Evolutionary conservation across 495 filamentous ascomycete genomes (phyloP), one percentile per base, ranked within the genome.

Genomic region (Cercophora scortea): DNA sequence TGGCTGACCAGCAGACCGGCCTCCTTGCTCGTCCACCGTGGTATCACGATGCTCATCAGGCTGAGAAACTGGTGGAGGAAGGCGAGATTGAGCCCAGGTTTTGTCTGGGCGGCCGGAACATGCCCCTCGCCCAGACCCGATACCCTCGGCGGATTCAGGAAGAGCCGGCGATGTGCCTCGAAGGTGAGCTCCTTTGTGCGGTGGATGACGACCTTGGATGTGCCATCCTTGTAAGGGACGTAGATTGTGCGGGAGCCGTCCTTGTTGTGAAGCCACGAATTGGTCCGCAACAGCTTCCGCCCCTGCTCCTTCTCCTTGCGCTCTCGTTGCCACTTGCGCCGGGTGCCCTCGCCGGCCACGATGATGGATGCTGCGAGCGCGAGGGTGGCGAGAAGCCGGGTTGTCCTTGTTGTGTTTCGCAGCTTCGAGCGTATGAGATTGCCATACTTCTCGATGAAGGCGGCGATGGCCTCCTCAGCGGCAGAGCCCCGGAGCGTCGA

Each of bases 61-160:
- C 90, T 95, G 43, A 96, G 77, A 59, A 97, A 95, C 69, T 99
- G 94, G 65, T 99, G 93, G 18, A 99, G 70, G 64, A 99, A 99
- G n/a, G 94, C 94, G 43, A 97, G 77, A 65, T 99, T 99, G 47
- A 99, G 71, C 5, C 94, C 94, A 1, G 94, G 91, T 65, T 95
- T 97, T 3, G 89, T 88, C 57, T 93, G 85, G 6, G 87, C 78
- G 6, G 94, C 88, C 5, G 93, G 93, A 11, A 92, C 88, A n/a
- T 80, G 76, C 7, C 82, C 83, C 62, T 91, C 86, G n/a, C 76
- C 78, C 32, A 86, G 73, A 6, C 87, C 83, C 15, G 88, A 84
- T 15, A 87, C 85, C 48, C 86, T 75, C 16, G 91, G 90, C 0
- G 93, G 90, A 59, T 94, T 90, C 34, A 99, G 79, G 66, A 97